Base-by-base conservation (phyloP, 805 yeast genomes). In the Starmerella potacharoeniae region DNA sequence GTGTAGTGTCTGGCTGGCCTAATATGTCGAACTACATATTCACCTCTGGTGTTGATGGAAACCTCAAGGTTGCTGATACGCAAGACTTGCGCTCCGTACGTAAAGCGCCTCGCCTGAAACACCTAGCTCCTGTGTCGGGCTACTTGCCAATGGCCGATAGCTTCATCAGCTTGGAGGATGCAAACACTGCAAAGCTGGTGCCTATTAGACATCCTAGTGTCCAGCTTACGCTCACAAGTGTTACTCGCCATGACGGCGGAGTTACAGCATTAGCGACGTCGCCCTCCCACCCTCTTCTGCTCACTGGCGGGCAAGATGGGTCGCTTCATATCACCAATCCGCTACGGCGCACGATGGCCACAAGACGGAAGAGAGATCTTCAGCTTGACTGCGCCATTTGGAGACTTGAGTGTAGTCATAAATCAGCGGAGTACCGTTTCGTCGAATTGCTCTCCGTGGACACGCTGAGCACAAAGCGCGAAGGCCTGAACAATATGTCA, bases 271-370 rank as follows among this genome's bases (percentile, higher is more conserved):
- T 75, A 0, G 75, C 74, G 0, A 59, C 73, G 0, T 75, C 81
- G 0, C 58, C 62, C 11, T 43, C 68, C 9, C 83, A 79, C 57
- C 82, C 83, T 10, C 62, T 77, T 55, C 51, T 74, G 1, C 59
- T 77, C 10, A 62, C 74, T 7, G 82, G 82, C 3, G 74, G 77
- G 3, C 64, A 79, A 2, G 81, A 79, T 62, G 83, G 83, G 1
- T 63, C 66, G 1, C 58, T 79, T 1, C 68, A 68, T 44, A 65
- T 77, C 5, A 69, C 71, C 14, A 78, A 77, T 55, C 51, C 72
- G 5, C 65, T 71, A 2, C 70, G 71, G 16, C 59, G 70, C 16
- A 59, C 66, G 1, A 50, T 64, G 52, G 61, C 63, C 2, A 61
- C 64, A 1, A 55, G 62, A 36, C 56, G 71, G 10, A 54, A 55